Evolutionary conservation across 2,329 filamentous ascomycete genomes (phyloP).

Genomic region (Aspergillus quadricinctus): DNA sequence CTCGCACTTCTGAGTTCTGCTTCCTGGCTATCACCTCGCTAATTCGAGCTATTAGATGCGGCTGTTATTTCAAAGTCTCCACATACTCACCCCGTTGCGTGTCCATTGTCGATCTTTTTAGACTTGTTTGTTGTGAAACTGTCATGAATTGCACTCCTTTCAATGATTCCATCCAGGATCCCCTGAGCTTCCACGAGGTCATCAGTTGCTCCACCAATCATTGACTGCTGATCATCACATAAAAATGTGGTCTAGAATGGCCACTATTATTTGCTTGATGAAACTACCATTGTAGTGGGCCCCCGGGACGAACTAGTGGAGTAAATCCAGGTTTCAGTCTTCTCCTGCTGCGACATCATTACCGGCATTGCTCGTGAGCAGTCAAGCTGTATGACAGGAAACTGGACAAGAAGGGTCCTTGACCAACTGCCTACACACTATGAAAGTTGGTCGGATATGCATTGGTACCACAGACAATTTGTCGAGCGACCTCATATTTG

Average conservation of each 20-base stretch:
- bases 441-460: neutral
- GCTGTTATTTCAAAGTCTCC: neutral
- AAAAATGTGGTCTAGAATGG: neutral
- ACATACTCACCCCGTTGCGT: neutral
- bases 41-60: neutral
- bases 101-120: neutral
- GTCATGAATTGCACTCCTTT: neutral
- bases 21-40: neutral
- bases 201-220: neutral
- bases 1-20: neutral
- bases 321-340: neutral
- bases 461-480: neutral
- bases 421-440: neutral
- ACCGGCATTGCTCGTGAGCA: neutral
- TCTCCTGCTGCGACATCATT: neutral
- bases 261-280: neutral
- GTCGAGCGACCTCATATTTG: neutral
- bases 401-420: neutral
- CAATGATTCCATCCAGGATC: neutral
- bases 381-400: neutral
- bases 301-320: neutral
- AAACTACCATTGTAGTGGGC: neutral
- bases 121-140: neutral
- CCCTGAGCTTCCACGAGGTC: neutral
- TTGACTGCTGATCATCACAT: neutral